Percentiles rank a stretch among this genome's conserved stretches.
phyloP scores from a whole-genome alignment of 257 asterid genomes.

The Mentha longifolia region DNA sequence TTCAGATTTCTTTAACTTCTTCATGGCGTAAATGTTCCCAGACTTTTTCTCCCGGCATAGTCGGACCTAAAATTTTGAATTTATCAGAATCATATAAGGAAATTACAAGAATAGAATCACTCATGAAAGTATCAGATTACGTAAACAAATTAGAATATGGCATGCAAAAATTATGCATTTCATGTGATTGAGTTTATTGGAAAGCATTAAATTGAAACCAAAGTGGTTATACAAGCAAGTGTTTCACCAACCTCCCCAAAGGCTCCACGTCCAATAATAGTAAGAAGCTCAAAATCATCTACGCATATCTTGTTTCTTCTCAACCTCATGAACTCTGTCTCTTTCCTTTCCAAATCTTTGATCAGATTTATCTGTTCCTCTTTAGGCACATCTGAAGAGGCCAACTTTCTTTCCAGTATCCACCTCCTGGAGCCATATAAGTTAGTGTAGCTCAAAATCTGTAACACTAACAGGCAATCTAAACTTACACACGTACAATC shows the following conservation, averaged over 20 bases:
- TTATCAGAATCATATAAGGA: conserved; percentile 27
- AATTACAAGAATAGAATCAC: neutral
- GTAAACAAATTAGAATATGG: neutral
- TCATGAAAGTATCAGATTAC: conserved; percentile 12
- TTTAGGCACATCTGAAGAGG: conserved; percentile 96
- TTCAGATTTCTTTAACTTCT: conserved; percentile 96
- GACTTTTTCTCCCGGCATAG: conserved; percentile 93
- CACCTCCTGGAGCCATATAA: conserved; percentile 68
- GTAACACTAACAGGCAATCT: conserved; percentile 10
- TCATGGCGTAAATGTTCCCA: conserved; percentile 97
- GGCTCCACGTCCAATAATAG: conserved; percentile 98
- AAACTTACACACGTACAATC: neutral
- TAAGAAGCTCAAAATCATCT: conserved; percentile 95
- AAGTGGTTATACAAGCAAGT: conserved; percentile 24
- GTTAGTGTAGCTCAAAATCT: conserved; percentile 18
- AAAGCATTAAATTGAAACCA: conserved; percentile 5
- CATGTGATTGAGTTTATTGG: neutral
- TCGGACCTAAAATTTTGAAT: conserved; percentile 65
- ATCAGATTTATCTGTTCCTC: conserved; percentile 85
- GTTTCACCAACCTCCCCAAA: conserved; percentile 83
- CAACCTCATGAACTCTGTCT: conserved; percentile 93
- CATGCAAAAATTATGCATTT: conserved; percentile 9
- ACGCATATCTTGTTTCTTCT: conserved; percentile 94
- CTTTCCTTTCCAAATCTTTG: conserved; percentile 92
- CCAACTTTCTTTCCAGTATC: conserved; percentile 87